phyloP scores from a whole-genome alignment of 371 early-diverging fungal genomes.

The Mortierella sp. region DNA sequence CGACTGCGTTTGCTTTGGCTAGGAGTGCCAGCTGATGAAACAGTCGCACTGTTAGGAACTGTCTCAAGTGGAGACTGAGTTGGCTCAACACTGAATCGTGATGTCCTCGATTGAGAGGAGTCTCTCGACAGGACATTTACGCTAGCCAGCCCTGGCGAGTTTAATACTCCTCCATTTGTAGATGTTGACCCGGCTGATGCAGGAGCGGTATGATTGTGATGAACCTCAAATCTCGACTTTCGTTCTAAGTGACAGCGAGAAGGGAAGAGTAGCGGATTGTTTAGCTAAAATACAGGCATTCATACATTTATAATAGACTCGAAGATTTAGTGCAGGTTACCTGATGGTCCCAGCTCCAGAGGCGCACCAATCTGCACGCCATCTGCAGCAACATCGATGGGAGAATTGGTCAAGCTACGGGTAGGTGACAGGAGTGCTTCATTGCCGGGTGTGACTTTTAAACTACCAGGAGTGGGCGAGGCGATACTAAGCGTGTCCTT shows the following conservation, averaged over 20 bases:
- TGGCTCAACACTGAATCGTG: slow-evolving; percentile 50
- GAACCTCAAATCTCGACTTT: slow-evolving; percentile 54
- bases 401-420: slow-evolving; percentile 41
- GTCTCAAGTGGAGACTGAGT: slow-evolving; percentile 8
- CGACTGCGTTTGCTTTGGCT: slow-evolving; percentile 50
- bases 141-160: slow-evolving; percentile 18
- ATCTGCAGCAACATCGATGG: slow-evolving; percentile 31
- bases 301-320: neutral
- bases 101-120: slow-evolving; percentile 43
- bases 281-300: neutral
- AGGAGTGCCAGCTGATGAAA: slow-evolving; percentile 25
- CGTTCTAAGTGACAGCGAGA: slow-evolving; percentile 22
- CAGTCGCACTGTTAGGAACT: slow-evolving; percentile 7
- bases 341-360: slow-evolving; percentile 25
- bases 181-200: slow-evolving; percentile 3
- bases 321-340: neutral
- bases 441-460: slow-evolving; percentile 11
- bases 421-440: slow-evolving; percentile 43
- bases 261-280: neutral
- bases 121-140: slow-evolving; percentile 36
- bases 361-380: slow-evolving; percentile 30
- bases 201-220: slow-evolving; percentile 33
- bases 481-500: slow-evolving; percentile 45
- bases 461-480: slow-evolving; percentile 26
- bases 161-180: slow-evolving; percentile 16